These are phyloP conservation scores for Chaetomium globosum DNA, from an alignment of 2,329 filamentous ascomycete genomes.

Conservation along the genomic window DNA sequence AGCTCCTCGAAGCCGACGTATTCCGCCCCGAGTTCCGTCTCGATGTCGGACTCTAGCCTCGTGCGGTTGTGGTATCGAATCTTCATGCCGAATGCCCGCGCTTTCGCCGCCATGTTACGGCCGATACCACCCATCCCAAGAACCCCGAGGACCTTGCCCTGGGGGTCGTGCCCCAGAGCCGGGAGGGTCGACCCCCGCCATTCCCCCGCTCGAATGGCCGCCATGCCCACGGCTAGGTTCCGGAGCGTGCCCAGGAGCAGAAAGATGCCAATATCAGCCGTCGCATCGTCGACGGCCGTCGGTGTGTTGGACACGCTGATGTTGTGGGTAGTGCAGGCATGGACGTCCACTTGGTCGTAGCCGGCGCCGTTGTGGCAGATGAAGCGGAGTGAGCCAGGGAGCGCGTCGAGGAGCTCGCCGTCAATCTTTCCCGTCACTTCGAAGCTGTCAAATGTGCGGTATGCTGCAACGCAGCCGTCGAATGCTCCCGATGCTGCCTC, in stretches of 20 bases:
- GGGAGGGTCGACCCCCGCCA: slow-evolving; percentile 65
- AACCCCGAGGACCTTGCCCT: slow-evolving; percentile 78
- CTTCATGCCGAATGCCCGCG: slow-evolving; percentile 73
- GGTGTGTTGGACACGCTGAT: slow-evolving; percentile 80
- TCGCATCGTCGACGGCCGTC: slow-evolving; percentile 79
- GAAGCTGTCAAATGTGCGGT: slow-evolving; percentile 70
- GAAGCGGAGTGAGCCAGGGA: slow-evolving; percentile 59
- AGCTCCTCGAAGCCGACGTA: slow-evolving; percentile 76
- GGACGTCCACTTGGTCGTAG: slow-evolving; percentile 79
- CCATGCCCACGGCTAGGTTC: slow-evolving; percentile 69
- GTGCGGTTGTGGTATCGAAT: slow-evolving; percentile 75
- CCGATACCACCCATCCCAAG: slow-evolving; percentile 87
- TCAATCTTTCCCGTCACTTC: slow-evolving; percentile 70
- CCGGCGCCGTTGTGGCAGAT: slow-evolving; percentile 72
- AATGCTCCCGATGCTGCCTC: slow-evolving; percentile 67
- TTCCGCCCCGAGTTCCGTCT: slow-evolving; percentile 57
- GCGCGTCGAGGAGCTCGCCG: slow-evolving; percentile 63
- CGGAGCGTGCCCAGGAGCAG: slow-evolving; percentile 78
- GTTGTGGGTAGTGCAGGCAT: slow-evolving; percentile 66
- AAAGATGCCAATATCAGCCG: slow-evolving; percentile 79
- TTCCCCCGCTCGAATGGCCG: slow-evolving; percentile 63
- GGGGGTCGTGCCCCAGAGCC: slow-evolving; percentile 72
- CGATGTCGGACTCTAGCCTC: slow-evolving; percentile 57
- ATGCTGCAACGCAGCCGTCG: slow-evolving; percentile 66
- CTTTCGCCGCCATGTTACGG: slow-evolving; percentile 73